Percentiles rank a stretch among this genome's conserved stretches.
Evolutionary conservation across 176 grass and related monocot species (phyloP).

Genomic region (Elymus sibiricus): DNA sequence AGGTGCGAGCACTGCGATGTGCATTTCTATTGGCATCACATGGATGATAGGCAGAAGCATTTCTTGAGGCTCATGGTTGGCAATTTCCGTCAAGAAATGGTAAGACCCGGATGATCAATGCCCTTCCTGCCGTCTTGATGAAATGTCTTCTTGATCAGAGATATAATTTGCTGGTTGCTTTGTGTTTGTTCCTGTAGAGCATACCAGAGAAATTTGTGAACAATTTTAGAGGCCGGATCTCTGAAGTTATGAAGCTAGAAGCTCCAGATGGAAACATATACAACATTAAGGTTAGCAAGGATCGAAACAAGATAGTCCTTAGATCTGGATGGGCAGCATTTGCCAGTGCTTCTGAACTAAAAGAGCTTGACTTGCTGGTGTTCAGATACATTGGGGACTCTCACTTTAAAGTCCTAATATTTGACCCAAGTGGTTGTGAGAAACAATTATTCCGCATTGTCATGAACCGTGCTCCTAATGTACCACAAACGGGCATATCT

Average conservation of each 20-base stretch:
- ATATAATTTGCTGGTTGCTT: background rate
- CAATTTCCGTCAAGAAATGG: background rate
- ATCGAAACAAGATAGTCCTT: constrained; percentile 17
- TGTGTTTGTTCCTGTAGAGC: constrained; percentile 11
- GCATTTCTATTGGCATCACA: constrained; percentile 11
- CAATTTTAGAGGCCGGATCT: constrained; percentile 26
- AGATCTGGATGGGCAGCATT: constrained; percentile 45
- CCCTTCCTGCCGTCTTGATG: background rate
- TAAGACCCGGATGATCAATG: background rate
- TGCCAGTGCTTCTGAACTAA: constrained; percentile 13
- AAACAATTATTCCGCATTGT: constrained; percentile 24
- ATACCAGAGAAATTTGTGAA: constrained; percentile 43
- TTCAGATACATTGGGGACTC: constrained; percentile 41
- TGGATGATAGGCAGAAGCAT: background rate
- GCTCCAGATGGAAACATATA: constrained; percentile 21
- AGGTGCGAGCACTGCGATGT: background rate
- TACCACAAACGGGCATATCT: background rate
- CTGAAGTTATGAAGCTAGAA: constrained; percentile 31
- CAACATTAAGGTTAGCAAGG: constrained; percentile 14
- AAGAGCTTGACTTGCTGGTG: constrained; percentile 28
- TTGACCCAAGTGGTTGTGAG: constrained; percentile 34
- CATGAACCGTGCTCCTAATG: background rate
- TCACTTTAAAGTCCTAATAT: constrained; percentile 46
- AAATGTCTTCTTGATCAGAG: background rate
- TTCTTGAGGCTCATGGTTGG: background rate